These are phyloP conservation scores for Calocera viscosa DNA, from an alignment of 768 basidiomycete species.

Conservation along the genomic window DNA sequence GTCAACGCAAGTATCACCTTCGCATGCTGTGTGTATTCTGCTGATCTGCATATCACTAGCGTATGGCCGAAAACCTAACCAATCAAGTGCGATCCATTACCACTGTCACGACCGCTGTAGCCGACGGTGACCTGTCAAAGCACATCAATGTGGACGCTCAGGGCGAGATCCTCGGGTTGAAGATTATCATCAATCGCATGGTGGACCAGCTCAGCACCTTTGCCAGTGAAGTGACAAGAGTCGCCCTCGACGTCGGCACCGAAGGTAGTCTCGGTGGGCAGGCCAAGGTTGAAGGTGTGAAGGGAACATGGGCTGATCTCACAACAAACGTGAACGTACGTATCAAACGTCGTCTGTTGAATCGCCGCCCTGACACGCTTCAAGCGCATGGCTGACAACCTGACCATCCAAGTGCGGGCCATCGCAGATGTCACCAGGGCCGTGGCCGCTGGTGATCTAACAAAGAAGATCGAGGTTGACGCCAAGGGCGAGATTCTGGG, in stretches of 20 bases:
- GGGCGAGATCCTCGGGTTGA: slow-evolving; percentile 68
- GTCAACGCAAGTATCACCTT: slow-evolving; percentile 51
- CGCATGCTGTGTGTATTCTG: background rate
- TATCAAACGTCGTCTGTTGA: slow-evolving; percentile 16
- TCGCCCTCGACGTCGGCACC: slow-evolving; percentile 93
- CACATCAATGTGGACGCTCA: slow-evolving; percentile 71
- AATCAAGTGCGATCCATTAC: slow-evolving; percentile 86
- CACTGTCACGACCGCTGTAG: slow-evolving; percentile 53
- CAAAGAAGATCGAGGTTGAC: slow-evolving; percentile 80
- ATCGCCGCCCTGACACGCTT: slow-evolving; percentile 63
- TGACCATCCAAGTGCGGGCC: slow-evolving; percentile 94
- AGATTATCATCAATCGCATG: slow-evolving; percentile 93
- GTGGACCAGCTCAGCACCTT: slow-evolving; percentile 58
- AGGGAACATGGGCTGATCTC: slow-evolving; percentile 98
- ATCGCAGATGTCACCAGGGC: slow-evolving; percentile 98
- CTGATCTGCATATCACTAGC: slow-evolving; percentile 81
- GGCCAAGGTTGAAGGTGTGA: slow-evolving; percentile 91
- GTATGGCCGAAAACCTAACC: slow-evolving; percentile 89
- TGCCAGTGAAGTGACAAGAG: slow-evolving; percentile 78
- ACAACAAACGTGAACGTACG: slow-evolving; percentile 92
- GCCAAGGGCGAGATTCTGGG: slow-evolving; percentile 86
- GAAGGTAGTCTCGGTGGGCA: slow-evolving; percentile 96
- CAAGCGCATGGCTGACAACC: slow-evolving; percentile 92
- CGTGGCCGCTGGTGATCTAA: slow-evolving; percentile 97
- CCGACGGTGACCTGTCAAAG: slow-evolving; percentile 59